These are phyloP conservation scores for Trichoderma harzianum DNA, from an alignment of 2,329 filamentous ascomycete species.

Conservation along the genomic window DNA sequence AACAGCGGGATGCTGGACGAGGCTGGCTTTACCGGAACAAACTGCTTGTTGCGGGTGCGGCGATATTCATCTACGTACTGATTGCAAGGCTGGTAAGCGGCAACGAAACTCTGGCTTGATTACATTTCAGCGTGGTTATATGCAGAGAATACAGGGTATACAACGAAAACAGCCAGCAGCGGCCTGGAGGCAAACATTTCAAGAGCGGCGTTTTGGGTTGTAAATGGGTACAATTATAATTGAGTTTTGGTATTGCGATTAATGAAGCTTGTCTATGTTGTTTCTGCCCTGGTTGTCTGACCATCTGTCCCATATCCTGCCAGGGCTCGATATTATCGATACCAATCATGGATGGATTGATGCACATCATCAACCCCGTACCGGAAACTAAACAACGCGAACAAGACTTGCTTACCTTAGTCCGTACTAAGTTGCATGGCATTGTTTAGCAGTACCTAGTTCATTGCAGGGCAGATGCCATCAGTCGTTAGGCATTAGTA, in stretches of 20 bases:
- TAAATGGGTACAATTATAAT: neutral
- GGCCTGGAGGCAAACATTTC: neutral
- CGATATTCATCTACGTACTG: constrained; percentile 79
- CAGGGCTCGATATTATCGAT: neutral
- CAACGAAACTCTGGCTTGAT: constrained; percentile 28
- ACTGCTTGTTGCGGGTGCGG: constrained; percentile 64
- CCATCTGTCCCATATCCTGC: neutral
- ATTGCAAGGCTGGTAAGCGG: constrained; percentile 69
- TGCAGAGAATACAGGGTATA: neutral
- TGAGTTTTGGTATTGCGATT: neutral
- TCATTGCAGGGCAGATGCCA: neutral
- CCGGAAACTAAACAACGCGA: neutral
- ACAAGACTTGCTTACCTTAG: neutral
- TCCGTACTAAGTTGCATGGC: neutral
- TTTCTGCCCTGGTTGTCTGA: neutral
- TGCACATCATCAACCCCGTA: neutral
- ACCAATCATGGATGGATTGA: neutral
- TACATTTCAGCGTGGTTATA: neutral
- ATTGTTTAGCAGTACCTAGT: neutral
- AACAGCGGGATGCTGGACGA: constrained; percentile 74
- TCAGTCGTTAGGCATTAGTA: neutral
- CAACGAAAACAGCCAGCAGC: neutral
- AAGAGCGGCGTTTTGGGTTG: constrained; percentile 3
- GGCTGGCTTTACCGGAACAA: constrained; percentile 82
- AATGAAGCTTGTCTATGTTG: neutral